phyloP scores from a whole-genome alignment of 163 green algal genomes.

The Coccomyxa subellipsoidea region DNA sequence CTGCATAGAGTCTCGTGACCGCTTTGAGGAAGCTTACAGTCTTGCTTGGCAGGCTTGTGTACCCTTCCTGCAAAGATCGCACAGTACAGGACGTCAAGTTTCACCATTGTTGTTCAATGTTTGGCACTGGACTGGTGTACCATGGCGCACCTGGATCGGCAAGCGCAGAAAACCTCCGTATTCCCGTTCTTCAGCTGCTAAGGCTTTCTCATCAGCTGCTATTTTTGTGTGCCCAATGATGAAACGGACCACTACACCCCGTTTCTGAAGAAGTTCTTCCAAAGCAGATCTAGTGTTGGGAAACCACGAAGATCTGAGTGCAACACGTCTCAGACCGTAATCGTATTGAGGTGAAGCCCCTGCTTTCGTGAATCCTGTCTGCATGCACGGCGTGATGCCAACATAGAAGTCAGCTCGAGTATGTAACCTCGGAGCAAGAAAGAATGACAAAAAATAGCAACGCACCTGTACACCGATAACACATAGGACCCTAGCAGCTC shows the following conservation, averaged over 20 bases:
- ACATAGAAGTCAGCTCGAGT: too few relatives aligned
- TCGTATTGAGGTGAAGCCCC: slow-evolving; percentile 43
- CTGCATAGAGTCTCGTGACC: slow-evolving; percentile 29
- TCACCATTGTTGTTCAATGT: background rate
- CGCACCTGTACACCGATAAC: slow-evolving; percentile 10
- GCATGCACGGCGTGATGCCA: slow-evolving; percentile 21
- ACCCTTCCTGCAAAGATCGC: slow-evolving; percentile 43
- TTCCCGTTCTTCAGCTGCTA: slow-evolving; percentile 26
- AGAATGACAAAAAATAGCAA: too few relatives aligned
- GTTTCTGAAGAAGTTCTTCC: slow-evolving; percentile 36
- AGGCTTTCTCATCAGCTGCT: slow-evolving; percentile 18
- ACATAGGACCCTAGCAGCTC: background rate
- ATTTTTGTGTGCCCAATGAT: slow-evolving; percentile 50
- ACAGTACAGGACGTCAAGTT: background rate
- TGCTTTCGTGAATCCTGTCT: slow-evolving; percentile 57
- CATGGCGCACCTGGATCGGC: slow-evolving; percentile 10
- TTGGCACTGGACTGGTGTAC: background rate
- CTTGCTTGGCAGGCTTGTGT: slow-evolving; percentile 61
- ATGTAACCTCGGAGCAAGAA: too few relatives aligned
- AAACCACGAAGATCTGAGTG: slow-evolving; percentile 53
- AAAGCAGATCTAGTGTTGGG: slow-evolving; percentile 28
- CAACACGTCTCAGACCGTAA: slow-evolving; percentile 40
- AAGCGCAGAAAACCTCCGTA: slow-evolving; percentile 49
- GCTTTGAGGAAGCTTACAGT: slow-evolving; percentile 54
- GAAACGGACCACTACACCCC: slow-evolving; percentile 48